Percentiles rank a stretch among this genome's conserved stretches.
Evolutionary conservation across 176 grass and related monocot genomes (phyloP).

Genomic region (Rhynchospora pubera): DNA sequence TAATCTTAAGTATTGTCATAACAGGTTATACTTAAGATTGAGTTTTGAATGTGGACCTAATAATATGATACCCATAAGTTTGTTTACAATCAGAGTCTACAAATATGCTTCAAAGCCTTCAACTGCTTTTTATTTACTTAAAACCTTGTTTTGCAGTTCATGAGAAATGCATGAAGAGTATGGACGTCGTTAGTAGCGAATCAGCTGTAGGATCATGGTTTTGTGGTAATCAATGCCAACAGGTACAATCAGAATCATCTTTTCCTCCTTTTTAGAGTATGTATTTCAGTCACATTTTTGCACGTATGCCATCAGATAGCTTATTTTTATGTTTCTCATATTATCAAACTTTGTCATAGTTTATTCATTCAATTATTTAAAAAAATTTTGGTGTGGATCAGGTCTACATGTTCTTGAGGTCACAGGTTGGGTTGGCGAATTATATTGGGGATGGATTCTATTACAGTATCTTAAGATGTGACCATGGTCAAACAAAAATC

Average conservation of each 20-base stretch:
- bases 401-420: conserved; percentile 55
- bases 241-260: neutral
- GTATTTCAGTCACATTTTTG: neutral
- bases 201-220: neutral
- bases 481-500: conserved; percentile 54
- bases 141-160: conserved; percentile 2
- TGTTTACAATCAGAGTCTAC: neutral
- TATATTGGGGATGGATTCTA: conserved; percentile 63
- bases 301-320: neutral
- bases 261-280: neutral
- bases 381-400: conserved; percentile 15
- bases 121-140: neutral
- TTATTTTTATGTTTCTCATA: neutral
- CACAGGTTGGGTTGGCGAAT: conserved; percentile 49
- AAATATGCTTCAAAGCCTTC: neutral
- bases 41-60: neutral
- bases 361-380: neutral
- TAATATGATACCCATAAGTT: neutral
- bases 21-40: neutral
- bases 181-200: neutral
- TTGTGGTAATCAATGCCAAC: conserved; percentile 18
- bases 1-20: neutral
- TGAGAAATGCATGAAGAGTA: conserved; percentile 17
- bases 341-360: neutral
- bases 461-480: conserved; percentile 75